phyloP scores from a whole-genome alignment of 2,329 filamentous ascomycete genomes.

The Clathrospora elynae region DNA sequence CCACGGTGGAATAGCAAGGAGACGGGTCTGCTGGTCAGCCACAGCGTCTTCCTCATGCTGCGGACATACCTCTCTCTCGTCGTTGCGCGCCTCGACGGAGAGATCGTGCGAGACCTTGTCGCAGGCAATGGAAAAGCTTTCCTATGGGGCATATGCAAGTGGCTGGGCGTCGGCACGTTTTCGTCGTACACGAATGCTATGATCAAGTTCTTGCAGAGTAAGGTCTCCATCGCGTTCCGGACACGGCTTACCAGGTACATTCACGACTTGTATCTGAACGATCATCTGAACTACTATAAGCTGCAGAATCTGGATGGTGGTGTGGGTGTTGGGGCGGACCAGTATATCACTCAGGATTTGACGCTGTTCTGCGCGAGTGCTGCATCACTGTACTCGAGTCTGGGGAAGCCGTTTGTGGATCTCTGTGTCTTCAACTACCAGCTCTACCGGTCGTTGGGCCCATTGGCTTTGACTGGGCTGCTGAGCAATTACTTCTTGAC shows the following conservation, averaged over 20 bases:
- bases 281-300: slow-evolving; percentile 96
- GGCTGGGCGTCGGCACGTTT: slow-evolving; percentile 90
- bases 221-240: slow-evolving; percentile 97
- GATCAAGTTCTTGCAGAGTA: slow-evolving; percentile 98
- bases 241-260: slow-evolving; percentile 95
- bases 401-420: slow-evolving; percentile 98
- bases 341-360: slow-evolving; percentile 96
- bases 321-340: slow-evolving; percentile 87
- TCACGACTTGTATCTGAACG: slow-evolving; percentile 93
- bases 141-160: slow-evolving; percentile 87
- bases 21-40: slow-evolving; percentile 84
- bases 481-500: slow-evolving; percentile 94
- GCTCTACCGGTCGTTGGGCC: slow-evolving; percentile 87
- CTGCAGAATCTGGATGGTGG: slow-evolving; percentile 90
- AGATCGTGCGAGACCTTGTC: slow-evolving; percentile 95
- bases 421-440: slow-evolving; percentile 98
- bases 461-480: slow-evolving; percentile 82
- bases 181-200: slow-evolving; percentile 98
- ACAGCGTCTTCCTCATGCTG: slow-evolving; percentile 86
- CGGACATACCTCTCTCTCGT: slow-evolving; percentile 93
- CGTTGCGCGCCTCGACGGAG: slow-evolving; percentile 89
- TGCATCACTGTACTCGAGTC: slow-evolving; percentile 89
- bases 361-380: slow-evolving; percentile 94
- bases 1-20: slow-evolving; percentile 95
- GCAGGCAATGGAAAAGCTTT: slow-evolving; percentile 90